These are phyloP conservation scores for Phtheirospermum japonicum DNA, from an alignment of 257 asterid genomes.

Conservation along the genomic window DNA sequence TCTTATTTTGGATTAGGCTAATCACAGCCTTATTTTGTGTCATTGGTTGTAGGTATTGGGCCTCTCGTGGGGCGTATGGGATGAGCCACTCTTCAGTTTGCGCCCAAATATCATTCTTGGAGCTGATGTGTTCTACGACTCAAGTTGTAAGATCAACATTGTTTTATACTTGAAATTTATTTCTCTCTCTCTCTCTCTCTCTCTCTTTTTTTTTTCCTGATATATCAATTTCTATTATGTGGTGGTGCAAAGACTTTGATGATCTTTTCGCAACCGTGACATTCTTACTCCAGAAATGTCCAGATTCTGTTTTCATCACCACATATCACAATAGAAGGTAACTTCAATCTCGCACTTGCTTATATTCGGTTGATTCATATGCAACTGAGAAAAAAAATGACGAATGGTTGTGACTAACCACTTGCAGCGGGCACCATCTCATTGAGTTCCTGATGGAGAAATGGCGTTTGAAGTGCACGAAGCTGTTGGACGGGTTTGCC, in stretches of 20 bases:
- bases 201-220: constrained; percentile 23
- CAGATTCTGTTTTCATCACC: constrained; percentile 75
- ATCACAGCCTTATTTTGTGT: not conserved
- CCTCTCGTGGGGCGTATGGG: constrained; percentile 92
- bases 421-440: constrained; percentile 83
- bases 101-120: constrained; percentile 88
- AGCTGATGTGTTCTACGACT: constrained; percentile 87
- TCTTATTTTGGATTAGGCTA: too few species aligned
- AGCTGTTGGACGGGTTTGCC: constrained; percentile 82
- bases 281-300: constrained; percentile 65
- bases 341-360: constrained; percentile 20
- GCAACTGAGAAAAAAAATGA: not conserved
- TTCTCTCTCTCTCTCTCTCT: constrained; percentile 9
- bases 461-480: constrained; percentile 79
- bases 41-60: constrained; percentile 57
- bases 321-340: constrained; percentile 95
- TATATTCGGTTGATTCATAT: not conserved
- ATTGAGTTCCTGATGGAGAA: constrained; percentile 86
- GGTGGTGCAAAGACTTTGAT: constrained; percentile 61
- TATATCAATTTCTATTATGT: constrained; percentile 23
- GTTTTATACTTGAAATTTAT: constrained; percentile 1
- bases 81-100: constrained; percentile 51
- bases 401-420: constrained; percentile 16
- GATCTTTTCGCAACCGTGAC: constrained; percentile 82
- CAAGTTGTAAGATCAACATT: constrained; percentile 49